Base-by-base conservation (phyloP, 2,329 filamentous ascomycete species). In the Spiromastix sp. region DNA sequence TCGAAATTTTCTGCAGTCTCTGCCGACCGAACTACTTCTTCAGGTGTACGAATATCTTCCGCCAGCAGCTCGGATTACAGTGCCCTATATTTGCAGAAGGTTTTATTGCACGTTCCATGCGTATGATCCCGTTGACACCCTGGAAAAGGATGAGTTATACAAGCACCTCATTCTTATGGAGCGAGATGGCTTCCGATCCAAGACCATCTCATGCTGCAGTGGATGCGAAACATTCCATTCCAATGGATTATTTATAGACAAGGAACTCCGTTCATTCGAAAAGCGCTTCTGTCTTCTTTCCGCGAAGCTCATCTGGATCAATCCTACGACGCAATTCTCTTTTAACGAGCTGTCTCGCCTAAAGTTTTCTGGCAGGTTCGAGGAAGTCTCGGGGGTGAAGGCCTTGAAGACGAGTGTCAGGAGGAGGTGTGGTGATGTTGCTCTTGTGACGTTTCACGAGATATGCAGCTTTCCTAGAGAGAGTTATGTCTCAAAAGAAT, bases 21-120 rank as follows among this genome's bases (percentile, higher is more conserved):
- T 43, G 4, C 41, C 41, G 4, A 27, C 36, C 21, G 41, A 43
- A 24, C 39, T 43, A 8, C 36, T 41, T 17, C 13, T 36, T 4
- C 16, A 30, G 16, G 41, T 43, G 10, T 24, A 34, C 22, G 26
- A 26, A 3, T 30, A 37, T 18, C 41, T 43, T n/a, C 15, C 40
- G 1, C 30, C 34, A 7, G 21, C 15, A 5, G 27, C 40, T n/a
- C 30, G 31, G 19, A 18, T 37, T 0, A 4, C 34, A 3, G 22
- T 42, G 5, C 35, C 28, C 22, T 19, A 40, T 16, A 35, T 34
- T 11, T 34, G 25, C 26, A 32, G 21, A 18, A 37, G 37, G 4
- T 21, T 42, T 17, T 33, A 42, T 12, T 13, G 24, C 12, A 33
- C 37, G 13, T 39, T 40, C 31, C 20, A 18, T 4, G 21, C 30